Percentiles rank a stretch among this genome's conserved stretches.
These are phyloP conservation scores for Brassica balearica DNA, from an alignment of 441 rosid species.

Conservation along the genomic window DNA sequence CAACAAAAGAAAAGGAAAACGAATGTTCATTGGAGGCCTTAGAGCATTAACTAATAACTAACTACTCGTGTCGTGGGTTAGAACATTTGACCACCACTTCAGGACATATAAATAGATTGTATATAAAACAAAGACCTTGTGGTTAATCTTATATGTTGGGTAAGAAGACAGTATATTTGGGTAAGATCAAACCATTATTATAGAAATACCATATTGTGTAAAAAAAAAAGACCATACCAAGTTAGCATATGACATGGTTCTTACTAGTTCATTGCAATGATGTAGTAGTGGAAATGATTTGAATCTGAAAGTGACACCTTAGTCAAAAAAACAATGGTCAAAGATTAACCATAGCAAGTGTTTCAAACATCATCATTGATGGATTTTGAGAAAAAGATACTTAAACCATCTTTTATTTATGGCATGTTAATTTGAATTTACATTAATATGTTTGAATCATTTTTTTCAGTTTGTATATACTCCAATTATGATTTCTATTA, in stretches of 20 bases:
- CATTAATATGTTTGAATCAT: background rate
- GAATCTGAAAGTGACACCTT: slow-evolving; percentile 8
- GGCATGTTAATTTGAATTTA: slow-evolving; percentile 15
- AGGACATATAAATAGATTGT: background rate
- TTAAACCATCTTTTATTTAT: slow-evolving; percentile 11
- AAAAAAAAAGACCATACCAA: slow-evolving; percentile 13
- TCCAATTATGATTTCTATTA: too few species aligned
- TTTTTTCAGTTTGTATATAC: too few species aligned
- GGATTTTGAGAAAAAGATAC: background rate
- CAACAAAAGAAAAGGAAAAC: slow-evolving; percentile 16
- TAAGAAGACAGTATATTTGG: slow-evolving; percentile 34
- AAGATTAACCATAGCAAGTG: slow-evolving; percentile 17
- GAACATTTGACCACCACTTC: slow-evolving; percentile 22
- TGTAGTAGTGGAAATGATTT: slow-evolving; percentile 21
- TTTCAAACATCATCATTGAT: slow-evolving; percentile 20
- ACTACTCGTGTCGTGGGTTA: background rate
- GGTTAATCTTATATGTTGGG: slow-evolving; percentile 26
- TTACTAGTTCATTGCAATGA: slow-evolving; percentile 22
- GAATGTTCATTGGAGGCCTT: slow-evolving; percentile 24
- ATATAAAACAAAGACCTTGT: slow-evolving; percentile 3
- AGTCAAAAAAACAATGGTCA: slow-evolving; percentile 35
- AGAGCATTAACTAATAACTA: background rate
- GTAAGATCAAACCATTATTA: slow-evolving; percentile 24
- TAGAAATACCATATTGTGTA: slow-evolving; percentile 30
- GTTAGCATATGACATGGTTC: slow-evolving; percentile 7